phyloP scores from a whole-genome alignment of 1,284 basidiomycete species.

The Melampsora americana region DNA sequence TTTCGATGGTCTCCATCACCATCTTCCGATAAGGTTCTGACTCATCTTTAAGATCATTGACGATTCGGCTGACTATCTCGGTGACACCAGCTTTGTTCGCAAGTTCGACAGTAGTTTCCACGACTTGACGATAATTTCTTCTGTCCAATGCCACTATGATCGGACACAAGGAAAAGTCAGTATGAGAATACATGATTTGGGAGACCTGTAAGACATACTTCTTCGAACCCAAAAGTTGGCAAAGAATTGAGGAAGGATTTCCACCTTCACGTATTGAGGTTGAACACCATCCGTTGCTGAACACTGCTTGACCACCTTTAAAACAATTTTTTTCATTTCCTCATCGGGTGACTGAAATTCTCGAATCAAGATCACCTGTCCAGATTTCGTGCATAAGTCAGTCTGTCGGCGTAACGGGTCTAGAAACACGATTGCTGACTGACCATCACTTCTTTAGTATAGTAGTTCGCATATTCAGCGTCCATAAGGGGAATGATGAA shows the following conservation, averaged over 20 bases:
- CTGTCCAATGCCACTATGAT: constrained; percentile 83
- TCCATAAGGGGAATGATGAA: constrained; percentile 99
- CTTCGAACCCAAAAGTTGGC: constrained; percentile 81
- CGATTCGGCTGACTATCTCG: constrained; percentile 89
- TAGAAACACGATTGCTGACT: neutral
- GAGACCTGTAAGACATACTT: constrained; percentile 18
- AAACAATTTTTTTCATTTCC: constrained; percentile 99
- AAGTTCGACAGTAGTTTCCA: constrained; percentile 96
- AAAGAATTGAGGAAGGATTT: constrained; percentile 99
- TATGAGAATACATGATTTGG: neutral
- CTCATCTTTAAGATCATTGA: constrained; percentile 83
- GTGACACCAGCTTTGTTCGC: constrained; percentile 94
- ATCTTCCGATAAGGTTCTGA: constrained; percentile 94
- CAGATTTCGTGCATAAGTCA: constrained; percentile 51
- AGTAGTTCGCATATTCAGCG: constrained; percentile 95
- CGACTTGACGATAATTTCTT: constrained; percentile 92
- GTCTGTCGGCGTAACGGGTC: neutral
- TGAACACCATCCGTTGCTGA: constrained; percentile 96
- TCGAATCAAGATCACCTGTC: constrained; percentile 94
- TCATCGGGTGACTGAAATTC: constrained; percentile 99
- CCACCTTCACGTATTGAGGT: constrained; percentile 86
- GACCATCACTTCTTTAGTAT: constrained; percentile 71
- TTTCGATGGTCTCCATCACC: constrained; percentile 99
- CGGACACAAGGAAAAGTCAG: constrained; percentile 55
- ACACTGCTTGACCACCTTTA: constrained; percentile 99